These are phyloP conservation scores for Hydnomerulius pinastri DNA, from an alignment of 768 basidiomycete species.

Conservation along the genomic window DNA sequence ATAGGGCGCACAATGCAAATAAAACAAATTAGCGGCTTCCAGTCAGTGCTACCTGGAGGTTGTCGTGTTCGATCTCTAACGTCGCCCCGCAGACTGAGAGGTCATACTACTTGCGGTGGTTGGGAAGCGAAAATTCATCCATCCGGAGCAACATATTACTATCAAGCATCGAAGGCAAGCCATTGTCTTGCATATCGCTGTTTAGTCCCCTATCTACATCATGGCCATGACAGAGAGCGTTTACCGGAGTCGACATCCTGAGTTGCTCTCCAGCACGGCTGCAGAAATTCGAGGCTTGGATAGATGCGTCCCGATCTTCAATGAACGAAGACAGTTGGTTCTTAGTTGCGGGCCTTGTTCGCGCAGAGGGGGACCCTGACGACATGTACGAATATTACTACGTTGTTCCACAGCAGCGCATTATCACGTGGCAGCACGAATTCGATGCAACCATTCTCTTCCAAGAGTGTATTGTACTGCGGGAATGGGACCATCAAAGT, in stretches of 20 bases:
- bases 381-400: not conserved
- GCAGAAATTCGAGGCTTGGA: not conserved
- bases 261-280: too few species aligned
- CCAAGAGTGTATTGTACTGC: not conserved
- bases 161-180: too few species aligned
- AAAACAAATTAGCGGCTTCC: not conserved
- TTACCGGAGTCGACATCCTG: too few species aligned
- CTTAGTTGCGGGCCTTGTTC: not conserved
- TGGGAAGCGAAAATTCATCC: too few species aligned
- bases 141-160: too few species aligned
- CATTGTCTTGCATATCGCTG: too few species aligned
- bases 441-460: not conserved
- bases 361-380: not conserved
- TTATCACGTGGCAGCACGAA: not conserved
- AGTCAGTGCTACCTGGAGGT: not conserved
- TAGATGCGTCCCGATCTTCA: not conserved
- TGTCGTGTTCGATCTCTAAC: too few species aligned
- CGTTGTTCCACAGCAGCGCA: not conserved
- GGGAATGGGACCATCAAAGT: not conserved
- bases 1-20: not conserved
- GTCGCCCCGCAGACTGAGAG: too few species aligned
- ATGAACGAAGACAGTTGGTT: not conserved
- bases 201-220: too few species aligned
- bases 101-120: too few species aligned
- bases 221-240: too few species aligned